phyloP scores from a whole-genome alignment of 768 basidiomycete species.

The Rhizopogon vesiculosus region DNA sequence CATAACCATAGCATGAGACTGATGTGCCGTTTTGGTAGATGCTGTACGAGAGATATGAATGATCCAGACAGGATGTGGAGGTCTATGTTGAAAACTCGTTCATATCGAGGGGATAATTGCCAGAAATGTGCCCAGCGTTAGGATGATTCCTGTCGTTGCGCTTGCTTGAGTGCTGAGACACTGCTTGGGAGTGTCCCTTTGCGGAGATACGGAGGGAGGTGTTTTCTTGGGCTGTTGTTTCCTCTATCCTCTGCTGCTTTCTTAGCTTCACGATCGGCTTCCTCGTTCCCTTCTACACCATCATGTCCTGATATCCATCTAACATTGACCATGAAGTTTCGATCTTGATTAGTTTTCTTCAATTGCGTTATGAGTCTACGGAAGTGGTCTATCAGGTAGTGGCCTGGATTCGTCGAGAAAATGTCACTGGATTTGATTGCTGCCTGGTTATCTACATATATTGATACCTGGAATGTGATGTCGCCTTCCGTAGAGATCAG shows the following conservation, averaged over 20 bases:
- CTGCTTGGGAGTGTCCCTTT: not conserved
- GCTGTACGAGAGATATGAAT: too few relatives aligned
- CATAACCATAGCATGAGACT: too few relatives aligned
- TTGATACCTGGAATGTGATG: not conserved
- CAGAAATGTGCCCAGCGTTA: not conserved
- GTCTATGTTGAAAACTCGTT: too few relatives aligned
- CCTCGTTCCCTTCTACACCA: slow-evolving; percentile 14
- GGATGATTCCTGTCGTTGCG: not conserved
- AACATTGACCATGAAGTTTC: not conserved
- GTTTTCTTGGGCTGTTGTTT: not conserved
- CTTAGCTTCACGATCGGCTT: slow-evolving; percentile 18
- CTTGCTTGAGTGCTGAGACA: slow-evolving; percentile 3
- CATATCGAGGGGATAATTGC: not conserved
- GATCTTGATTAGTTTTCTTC: not conserved
- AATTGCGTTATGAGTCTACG: not conserved
- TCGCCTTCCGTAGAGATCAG: not conserved
- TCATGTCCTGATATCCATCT: slow-evolving; percentile 15
- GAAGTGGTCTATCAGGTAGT: slow-evolving; percentile 3
- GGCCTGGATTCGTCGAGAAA: not conserved
- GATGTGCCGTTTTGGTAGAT: too few relatives aligned
- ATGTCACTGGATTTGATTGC: slow-evolving; percentile 8
- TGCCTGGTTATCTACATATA: slow-evolving; percentile 11
- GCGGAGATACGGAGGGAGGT: not conserved
- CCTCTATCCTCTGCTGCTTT: slow-evolving; percentile 1
- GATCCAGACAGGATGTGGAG: too few relatives aligned